Base-by-base conservation (phyloP, 148 eudicot species). In the Nyssa sinensis region DNA sequence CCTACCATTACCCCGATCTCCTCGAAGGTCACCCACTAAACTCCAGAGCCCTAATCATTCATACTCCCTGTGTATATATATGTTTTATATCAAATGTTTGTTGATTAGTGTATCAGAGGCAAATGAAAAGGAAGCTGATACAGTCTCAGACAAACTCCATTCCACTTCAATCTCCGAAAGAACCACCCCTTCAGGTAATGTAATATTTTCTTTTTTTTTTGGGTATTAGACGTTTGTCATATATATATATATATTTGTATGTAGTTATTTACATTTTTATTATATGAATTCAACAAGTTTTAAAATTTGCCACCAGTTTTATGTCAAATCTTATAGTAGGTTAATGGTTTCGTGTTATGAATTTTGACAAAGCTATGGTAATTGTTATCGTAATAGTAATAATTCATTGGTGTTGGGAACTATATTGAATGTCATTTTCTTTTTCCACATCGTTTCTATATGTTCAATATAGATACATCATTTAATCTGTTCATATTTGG, bases 1-100 rank as follows among this genome's bases (percentile, higher is more conserved):
- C 97, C 64, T 78, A 87, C 51, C 24, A 82, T 51, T 94, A 94
- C 70, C 98, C 97, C 10, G 86, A 88, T 80, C 93, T 94, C 62
- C 3, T 88, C 64, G 83, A 88, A 88, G 96, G 97, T 92, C 13
- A 13, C 24, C 59, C 21, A 57, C n/a, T n/a, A 14, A 5, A 11
- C 29, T 19, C 35, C 65, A 1, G 24, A 78, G 62, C 67, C 69
- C 74, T 69, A 57, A 37, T 71, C 5, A 4, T 55, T 17, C 3
- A 55, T 55, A 2, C 21, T 3, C 1, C 19, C n/a, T n/a, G n/a
- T n/a, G n/a, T 24, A 21, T 53, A 0, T 21, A 31, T 73, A 3
- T 60, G 7, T 3, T 44, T 78, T 32, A 5, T 64, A 17, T 49
- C 67, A 12, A 57, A 12, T 55, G 62, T 60, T 53, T 35, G 60